Percentiles rank a stretch among this genome's conserved stretches.
These are phyloP conservation scores for Lipomyces yamanashiensis DNA, from an alignment of 805 yeast genomes.

Conservation along the genomic window DNA sequence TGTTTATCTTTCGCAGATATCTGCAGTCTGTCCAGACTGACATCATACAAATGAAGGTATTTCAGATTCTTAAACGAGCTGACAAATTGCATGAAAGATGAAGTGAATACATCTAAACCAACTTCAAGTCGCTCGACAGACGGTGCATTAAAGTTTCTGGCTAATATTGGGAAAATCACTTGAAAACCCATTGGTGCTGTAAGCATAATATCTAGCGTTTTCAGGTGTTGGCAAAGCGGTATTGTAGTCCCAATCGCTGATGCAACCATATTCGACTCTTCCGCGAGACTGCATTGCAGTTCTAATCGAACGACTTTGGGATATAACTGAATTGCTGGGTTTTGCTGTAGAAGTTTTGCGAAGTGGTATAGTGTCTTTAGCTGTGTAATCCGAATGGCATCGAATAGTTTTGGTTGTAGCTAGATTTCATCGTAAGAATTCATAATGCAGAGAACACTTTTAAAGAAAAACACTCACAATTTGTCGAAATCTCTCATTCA, in stretches of 20 bases:
- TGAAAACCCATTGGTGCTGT: constrained; percentile 35
- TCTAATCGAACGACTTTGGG: constrained; percentile 11
- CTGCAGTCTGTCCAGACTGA: constrained; percentile 11
- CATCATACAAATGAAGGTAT: constrained; percentile 17
- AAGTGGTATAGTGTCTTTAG: constrained; percentile 22
- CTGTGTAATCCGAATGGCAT: constrained; percentile 17
- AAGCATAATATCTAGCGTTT: constrained; percentile 11
- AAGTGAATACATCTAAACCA: constrained; percentile 16
- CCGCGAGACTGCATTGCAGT: constrained; percentile 32
- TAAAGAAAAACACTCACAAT: constrained; percentile 15
- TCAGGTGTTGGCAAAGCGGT: constrained; percentile 19
- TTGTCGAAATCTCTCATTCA: constrained; percentile 21
- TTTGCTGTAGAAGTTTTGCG: constrained; percentile 17
- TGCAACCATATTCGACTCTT: constrained; percentile 36
- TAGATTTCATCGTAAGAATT: not conserved
- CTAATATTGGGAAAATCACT: constrained; percentile 26
- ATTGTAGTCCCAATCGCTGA: constrained; percentile 22
- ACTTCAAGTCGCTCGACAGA: constrained; percentile 22
- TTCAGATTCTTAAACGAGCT: constrained; percentile 16
- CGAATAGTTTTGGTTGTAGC: constrained; percentile 32
- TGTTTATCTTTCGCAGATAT: constrained; percentile 14
- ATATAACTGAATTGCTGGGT: constrained; percentile 10
- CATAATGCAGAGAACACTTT: not conserved
- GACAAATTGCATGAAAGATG: constrained; percentile 30
- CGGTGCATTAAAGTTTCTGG: constrained; percentile 18